These are phyloP conservation scores for Coemansia aciculifera DNA, from an alignment of 192 early-diverging fungal genomes.

Conservation along the genomic window DNA sequence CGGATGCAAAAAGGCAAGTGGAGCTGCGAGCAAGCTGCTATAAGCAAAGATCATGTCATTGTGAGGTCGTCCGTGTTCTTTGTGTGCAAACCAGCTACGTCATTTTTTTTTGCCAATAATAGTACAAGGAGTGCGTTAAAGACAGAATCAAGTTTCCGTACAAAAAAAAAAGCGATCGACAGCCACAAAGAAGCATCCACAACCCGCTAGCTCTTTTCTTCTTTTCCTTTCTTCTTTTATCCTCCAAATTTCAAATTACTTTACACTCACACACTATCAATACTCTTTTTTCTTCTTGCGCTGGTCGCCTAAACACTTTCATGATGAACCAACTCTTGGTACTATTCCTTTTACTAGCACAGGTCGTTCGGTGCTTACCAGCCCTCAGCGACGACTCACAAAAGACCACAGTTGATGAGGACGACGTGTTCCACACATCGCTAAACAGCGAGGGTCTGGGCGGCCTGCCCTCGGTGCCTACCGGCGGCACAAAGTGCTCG, in stretches of 20 bases:
- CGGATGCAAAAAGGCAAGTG: too few relatives aligned
- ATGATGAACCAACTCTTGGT: conserved; percentile 1
- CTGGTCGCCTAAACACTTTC: conserved; percentile 1
- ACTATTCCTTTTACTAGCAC: neutral
- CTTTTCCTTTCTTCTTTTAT: neutral
- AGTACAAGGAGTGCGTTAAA: neutral
- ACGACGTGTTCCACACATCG: neutral
- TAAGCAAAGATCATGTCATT: too few relatives aligned
- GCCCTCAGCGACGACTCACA: neutral
- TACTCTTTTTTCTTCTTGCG: conserved; percentile 4
- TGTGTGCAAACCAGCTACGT: neutral
- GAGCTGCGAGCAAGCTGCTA: too few relatives aligned
- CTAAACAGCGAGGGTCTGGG: conserved; percentile 13
- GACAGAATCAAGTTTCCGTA: neutral
- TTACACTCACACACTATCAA: neutral
- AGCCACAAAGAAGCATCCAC: neutral
- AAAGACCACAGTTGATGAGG: neutral
- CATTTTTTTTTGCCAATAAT: neutral
- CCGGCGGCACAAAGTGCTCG: conserved; percentile 30
- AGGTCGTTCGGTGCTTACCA: neutral
- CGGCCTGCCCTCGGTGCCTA: neutral
- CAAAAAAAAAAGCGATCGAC: neutral
- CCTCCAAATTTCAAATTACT: conserved; percentile 8
- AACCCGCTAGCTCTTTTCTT: too few relatives aligned
- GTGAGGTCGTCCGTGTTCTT: neutral